A percentile compares a stretch with the other conserved stretches of the same genome.
These are phyloP conservation scores for Xerocomus nothofagi DNA, from an alignment of 1,284 basidiomycete species.

Conservation along the genomic window DNA sequence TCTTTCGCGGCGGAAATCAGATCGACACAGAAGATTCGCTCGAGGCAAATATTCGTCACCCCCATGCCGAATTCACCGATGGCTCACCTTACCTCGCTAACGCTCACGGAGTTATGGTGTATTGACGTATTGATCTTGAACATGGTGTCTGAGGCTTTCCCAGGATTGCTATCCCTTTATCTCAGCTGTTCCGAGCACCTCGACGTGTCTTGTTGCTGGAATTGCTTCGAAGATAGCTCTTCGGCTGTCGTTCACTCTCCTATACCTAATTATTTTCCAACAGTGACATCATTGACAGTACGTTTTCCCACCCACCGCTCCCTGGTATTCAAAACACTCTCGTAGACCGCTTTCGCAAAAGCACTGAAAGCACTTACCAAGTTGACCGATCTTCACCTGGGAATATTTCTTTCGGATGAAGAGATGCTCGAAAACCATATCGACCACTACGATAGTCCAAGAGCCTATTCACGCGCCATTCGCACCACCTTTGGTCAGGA, in stretches of 20 bases:
- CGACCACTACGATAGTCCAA: constrained; percentile 37
- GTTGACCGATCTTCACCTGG: constrained; percentile 56
- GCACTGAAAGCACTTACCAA: constrained; percentile 41
- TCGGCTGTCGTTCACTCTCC: constrained; percentile 59
- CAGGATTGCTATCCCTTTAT: constrained; percentile 45
- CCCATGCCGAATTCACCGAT: constrained; percentile 18
- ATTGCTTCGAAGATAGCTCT: constrained; percentile 61
- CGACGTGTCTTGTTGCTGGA: constrained; percentile 55
- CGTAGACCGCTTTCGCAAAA: constrained; percentile 31
- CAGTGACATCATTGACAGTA: constrained; percentile 50
- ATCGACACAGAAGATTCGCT: constrained; percentile 27
- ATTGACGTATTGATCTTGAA: constrained; percentile 51
- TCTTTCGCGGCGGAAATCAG: constrained; percentile 27
- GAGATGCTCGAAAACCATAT: constrained; percentile 46
- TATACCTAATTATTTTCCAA: constrained; percentile 49
- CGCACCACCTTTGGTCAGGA: constrained; percentile 10
- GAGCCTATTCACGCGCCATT: constrained; percentile 19
- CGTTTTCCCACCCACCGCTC: constrained; percentile 23
- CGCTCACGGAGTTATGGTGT: constrained; percentile 51
- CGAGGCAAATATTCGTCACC: constrained; percentile 25
- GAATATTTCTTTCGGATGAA: constrained; percentile 55
- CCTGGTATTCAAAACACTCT: constrained; percentile 12
- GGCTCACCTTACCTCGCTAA: constrained; percentile 42
- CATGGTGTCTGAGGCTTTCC: constrained; percentile 47
- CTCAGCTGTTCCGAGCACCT: constrained; percentile 59